These are phyloP conservation scores for Paratinospora sagittata DNA, from an alignment of 164 flowering plant species.

Conservation along the genomic window DNA sequence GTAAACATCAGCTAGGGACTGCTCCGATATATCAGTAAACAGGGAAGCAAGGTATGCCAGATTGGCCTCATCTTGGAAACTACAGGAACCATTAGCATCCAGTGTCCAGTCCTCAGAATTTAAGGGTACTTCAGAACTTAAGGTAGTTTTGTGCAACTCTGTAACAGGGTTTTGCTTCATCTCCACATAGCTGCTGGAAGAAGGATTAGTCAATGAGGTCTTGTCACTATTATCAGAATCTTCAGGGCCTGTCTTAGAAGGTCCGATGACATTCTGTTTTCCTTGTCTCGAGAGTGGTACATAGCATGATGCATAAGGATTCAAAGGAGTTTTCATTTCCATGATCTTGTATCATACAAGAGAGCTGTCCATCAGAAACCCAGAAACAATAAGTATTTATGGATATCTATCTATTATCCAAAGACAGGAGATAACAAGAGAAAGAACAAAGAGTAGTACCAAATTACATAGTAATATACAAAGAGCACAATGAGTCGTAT, in stretches of 20 bases:
- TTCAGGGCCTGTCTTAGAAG: background rate
- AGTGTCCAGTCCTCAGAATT: slow-evolving; percentile 10
- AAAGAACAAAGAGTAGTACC: background rate
- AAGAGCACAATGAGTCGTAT: no score
- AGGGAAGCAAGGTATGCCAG: slow-evolving; percentile 44
- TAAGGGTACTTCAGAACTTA: slow-evolving; percentile 1
- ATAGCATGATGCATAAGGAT: slow-evolving; percentile 20
- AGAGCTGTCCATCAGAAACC: slow-evolving; percentile 5
- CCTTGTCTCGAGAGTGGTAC: slow-evolving; percentile 29
- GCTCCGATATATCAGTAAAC: slow-evolving; percentile 55
- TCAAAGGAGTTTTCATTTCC: slow-evolving; percentile 28
- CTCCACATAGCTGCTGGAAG: background rate
- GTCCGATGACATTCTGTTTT: slow-evolving; percentile 10
- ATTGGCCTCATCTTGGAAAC: slow-evolving; percentile 33
- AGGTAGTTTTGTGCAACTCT: background rate
- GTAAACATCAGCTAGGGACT: slow-evolving; percentile 57
- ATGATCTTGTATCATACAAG: slow-evolving; percentile 19
- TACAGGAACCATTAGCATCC: background rate
- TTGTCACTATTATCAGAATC: slow-evolving; percentile 10
- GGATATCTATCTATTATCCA: background rate
- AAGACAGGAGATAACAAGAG: background rate
- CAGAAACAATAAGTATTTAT: background rate
- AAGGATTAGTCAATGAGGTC: slow-evolving; percentile 2
- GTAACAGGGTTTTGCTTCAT: slow-evolving; percentile 11
- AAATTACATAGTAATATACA: no score